Conservation (phyloP, 2,329 filamentous ascomycete genomes). For the Calonectria pseudoreteaudii region DNA sequence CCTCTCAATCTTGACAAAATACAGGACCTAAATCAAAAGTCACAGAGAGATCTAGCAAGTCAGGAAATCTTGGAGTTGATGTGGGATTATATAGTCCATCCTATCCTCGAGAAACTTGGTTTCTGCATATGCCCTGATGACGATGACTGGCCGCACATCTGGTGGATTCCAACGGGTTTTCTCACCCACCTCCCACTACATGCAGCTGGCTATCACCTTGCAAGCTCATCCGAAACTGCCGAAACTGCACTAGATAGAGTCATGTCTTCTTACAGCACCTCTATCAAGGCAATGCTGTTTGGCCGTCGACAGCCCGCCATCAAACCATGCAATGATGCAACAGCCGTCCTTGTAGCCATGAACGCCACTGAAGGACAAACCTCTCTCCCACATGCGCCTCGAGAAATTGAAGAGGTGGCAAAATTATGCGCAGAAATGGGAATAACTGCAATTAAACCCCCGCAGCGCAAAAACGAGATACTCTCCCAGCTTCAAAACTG, state of each 20-base stretch:
- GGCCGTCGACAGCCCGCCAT: not conserved
- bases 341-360: not conserved
- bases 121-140: not conserved
- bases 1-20: not conserved
- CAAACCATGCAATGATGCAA: not conserved
- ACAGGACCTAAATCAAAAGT: no score
- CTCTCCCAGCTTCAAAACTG: conserved; percentile 38
- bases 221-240: not conserved
- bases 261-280: conserved; percentile 11
- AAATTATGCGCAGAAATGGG: conserved; percentile 16
- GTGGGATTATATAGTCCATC: not conserved
- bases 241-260: not conserved
- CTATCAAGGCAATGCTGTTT: not conserved
- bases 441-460: not conserved
- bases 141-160: not conserved
- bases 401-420: conserved; percentile 34
- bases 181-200: conserved; percentile 17
- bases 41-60: not conserved
- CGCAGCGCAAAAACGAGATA: conserved; percentile 35
- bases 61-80: not conserved
- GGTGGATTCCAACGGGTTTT: not conserved
- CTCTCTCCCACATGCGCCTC: conserved; percentile 18
- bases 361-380: not conserved
- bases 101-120: not conserved
- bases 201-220: conserved; percentile 3